Evolutionary conservation across 1,284 basidiomycete species (phyloP).

Genomic region (Fomes fomentarius): DNA sequence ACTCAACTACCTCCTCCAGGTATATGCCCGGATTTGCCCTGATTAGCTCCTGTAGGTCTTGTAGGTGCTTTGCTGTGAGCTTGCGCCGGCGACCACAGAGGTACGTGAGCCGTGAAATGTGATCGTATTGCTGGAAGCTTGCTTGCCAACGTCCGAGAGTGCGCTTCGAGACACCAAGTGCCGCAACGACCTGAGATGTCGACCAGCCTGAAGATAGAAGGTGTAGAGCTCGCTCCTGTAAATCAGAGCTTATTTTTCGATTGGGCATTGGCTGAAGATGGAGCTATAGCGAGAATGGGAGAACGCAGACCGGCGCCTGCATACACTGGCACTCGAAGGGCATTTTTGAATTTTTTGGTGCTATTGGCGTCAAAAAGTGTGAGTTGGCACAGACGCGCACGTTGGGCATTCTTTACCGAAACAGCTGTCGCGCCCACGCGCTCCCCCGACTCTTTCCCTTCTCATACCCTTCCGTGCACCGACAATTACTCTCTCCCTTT

Average conservation of each 20-base stretch:
- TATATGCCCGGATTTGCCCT: not conserved
- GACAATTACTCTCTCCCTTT: too few relatives aligned
- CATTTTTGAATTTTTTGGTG: too few relatives aligned
- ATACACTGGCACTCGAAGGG: too few relatives aligned
- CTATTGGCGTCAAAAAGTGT: too few relatives aligned
- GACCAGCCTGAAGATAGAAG: not conserved
- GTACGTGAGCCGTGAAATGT: not conserved
- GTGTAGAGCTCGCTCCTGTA: not conserved
- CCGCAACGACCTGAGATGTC: not conserved
- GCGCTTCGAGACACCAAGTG: not conserved
- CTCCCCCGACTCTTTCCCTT: too few relatives aligned
- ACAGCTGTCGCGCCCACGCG: too few relatives aligned
- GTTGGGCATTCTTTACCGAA: too few relatives aligned
- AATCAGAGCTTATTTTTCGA: constrained; percentile 6
- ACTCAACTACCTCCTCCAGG: constrained; percentile 11
- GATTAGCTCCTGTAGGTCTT: not conserved
- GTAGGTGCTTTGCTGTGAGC: not conserved
- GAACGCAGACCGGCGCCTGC: too few relatives aligned
- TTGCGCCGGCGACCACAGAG: not conserved
- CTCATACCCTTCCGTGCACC: too few relatives aligned
- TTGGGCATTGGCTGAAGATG: too few relatives aligned
- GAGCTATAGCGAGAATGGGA: too few relatives aligned
- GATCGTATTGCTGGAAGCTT: not conserved
- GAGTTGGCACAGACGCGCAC: too few relatives aligned
- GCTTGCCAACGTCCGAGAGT: not conserved